Percentiles rank a stretch among this genome's conserved stretches.
Evolutionary conservation across 768 basidiomycete genomes (phyloP).

Genomic region (Leccinum boreale): DNA sequence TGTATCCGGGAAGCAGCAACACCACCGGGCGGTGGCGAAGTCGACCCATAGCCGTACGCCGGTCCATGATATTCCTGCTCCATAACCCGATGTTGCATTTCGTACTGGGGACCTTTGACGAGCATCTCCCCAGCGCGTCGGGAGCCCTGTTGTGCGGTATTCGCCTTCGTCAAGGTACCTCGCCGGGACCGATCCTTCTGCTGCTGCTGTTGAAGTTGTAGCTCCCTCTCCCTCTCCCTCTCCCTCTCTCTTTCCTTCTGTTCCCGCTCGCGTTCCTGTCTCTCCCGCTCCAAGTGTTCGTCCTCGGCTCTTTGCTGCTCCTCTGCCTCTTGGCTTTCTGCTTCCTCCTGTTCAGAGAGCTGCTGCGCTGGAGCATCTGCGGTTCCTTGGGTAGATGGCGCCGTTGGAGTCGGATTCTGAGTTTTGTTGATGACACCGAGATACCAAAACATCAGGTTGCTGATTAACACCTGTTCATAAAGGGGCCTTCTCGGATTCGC

Average conservation of each 20-base stretch:
- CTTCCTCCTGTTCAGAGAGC: constrained; percentile 33
- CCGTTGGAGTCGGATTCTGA: constrained; percentile 45
- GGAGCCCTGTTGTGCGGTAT: constrained; percentile 44
- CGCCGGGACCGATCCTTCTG: constrained; percentile 40
- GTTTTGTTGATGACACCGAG: constrained; percentile 96
- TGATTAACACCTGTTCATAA: constrained; percentile 94
- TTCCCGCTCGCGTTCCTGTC: constrained; percentile 54
- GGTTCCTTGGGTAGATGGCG: constrained; percentile 32
- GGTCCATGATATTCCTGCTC: constrained; percentile 75
- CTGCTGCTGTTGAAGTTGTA: constrained; percentile 34
- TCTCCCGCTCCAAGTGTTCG: constrained; percentile 47
- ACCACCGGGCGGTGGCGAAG: constrained; percentile 24
- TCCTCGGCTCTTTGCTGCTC: constrained; percentile 42
- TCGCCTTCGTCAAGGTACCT: constrained; percentile 66
- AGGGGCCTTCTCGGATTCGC: constrained; percentile 95
- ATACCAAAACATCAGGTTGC: constrained; percentile 99
- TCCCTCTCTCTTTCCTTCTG: constrained; percentile 28
- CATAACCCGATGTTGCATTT: constrained; percentile 91
- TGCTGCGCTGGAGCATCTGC: constrained; percentile 24
- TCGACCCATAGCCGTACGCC: constrained; percentile 23
- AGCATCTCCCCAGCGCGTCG: constrained; percentile 81
- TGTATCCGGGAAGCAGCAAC: constrained; percentile 20
- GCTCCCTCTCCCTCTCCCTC: constrained; percentile 25
- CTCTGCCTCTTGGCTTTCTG: constrained; percentile 39
- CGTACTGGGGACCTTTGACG: constrained; percentile 86